Evolutionary conservation across 2,329 filamentous ascomycete species (phyloP).

Genomic region (Fusarium cyanostomum): DNA sequence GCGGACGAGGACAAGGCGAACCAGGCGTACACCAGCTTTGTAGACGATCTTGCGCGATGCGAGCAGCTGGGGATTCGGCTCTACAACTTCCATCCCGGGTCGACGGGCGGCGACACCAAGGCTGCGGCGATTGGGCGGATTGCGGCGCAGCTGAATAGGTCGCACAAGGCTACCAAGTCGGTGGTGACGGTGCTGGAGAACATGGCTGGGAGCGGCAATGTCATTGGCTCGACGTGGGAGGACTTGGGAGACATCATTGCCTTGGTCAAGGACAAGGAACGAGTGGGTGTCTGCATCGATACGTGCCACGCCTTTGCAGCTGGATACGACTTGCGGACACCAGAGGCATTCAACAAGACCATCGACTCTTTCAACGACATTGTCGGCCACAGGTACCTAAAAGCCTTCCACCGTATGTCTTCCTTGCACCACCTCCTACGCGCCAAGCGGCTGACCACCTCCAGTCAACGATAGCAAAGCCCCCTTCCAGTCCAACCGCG

Average conservation of each 20-base stretch:
- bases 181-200: slow-evolving; percentile 93
- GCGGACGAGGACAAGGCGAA: slow-evolving; percentile 79
- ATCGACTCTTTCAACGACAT: slow-evolving; percentile 79
- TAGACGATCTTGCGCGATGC: slow-evolving; percentile 88
- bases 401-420: slow-evolving; percentile 74
- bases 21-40: slow-evolving; percentile 85
- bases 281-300: slow-evolving; percentile 94
- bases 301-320: slow-evolving; percentile 97
- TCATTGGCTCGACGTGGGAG: slow-evolving; percentile 85
- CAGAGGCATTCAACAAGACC: slow-evolving; percentile 76
- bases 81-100: slow-evolving; percentile 99
- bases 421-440: not conserved
- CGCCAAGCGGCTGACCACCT: not conserved
- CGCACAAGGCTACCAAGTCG: slow-evolving; percentile 77
- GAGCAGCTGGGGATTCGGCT: slow-evolving; percentile 84
- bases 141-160: slow-evolving; percentile 81
- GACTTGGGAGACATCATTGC: slow-evolving; percentile 88
- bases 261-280: slow-evolving; percentile 78
- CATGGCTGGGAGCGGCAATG: slow-evolving; percentile 91
- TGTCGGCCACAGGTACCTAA: slow-evolving; percentile 82
- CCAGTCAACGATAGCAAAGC: slow-evolving; percentile 93
- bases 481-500: slow-evolving; percentile 80
- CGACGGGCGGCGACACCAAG: slow-evolving; percentile 73
- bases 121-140: slow-evolving; percentile 80
- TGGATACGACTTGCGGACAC: slow-evolving; percentile 86